A percentile compares a stretch with the other conserved stretches of the same genome.
phyloP scores from a whole-genome alignment of 2,329 filamentous ascomycete genomes.

The Cladophialophora carrionii region DNA sequence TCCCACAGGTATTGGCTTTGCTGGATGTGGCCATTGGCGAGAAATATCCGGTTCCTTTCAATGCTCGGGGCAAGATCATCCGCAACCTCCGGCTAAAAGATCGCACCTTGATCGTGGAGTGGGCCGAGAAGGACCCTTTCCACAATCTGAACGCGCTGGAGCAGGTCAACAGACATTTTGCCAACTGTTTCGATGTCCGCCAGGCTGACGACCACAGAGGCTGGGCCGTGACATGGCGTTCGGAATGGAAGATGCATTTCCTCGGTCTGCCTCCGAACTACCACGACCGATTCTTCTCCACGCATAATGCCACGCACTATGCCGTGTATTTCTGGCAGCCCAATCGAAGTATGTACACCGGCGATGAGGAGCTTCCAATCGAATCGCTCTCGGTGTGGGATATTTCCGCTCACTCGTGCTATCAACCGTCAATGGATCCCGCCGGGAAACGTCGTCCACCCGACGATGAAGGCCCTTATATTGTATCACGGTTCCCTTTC shows the following conservation, averaged over 20 bases:
- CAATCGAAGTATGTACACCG: slow-evolving; percentile 57
- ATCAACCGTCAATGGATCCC: slow-evolving; percentile 57
- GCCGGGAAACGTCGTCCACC: slow-evolving; percentile 46
- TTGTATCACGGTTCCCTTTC: slow-evolving; percentile 57
- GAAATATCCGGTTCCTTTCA: slow-evolving; percentile 56
- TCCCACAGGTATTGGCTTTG: slow-evolving; percentile 45
- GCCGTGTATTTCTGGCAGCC: slow-evolving; percentile 66
- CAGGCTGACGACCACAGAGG: not conserved
- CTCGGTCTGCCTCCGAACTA: slow-evolving; percentile 59
- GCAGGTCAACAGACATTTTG: slow-evolving; percentile 61
- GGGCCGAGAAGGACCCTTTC: slow-evolving; percentile 59
- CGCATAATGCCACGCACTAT: slow-evolving; percentile 64
- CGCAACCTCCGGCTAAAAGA: slow-evolving; percentile 59
- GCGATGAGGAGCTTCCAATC: slow-evolving; percentile 59
- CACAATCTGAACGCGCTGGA: slow-evolving; percentile 58
- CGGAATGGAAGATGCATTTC: slow-evolving; percentile 65
- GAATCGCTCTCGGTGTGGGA: slow-evolving; percentile 65
- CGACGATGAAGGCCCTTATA: slow-evolving; percentile 46
- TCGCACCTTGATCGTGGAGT: slow-evolving; percentile 65
- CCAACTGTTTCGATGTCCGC: slow-evolving; percentile 60
- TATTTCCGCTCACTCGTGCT: slow-evolving; percentile 55
- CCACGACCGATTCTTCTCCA: slow-evolving; percentile 65
- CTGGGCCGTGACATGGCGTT: slow-evolving; percentile 53
- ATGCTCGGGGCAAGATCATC: slow-evolving; percentile 54
- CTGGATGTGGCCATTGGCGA: slow-evolving; percentile 56